Percentiles rank a stretch among this genome's conserved stretches.
These are phyloP conservation scores for Hypoxylon lienhwacheense DNA, from an alignment of 495 filamentous ascomycete genomes.

Conservation along the genomic window DNA sequence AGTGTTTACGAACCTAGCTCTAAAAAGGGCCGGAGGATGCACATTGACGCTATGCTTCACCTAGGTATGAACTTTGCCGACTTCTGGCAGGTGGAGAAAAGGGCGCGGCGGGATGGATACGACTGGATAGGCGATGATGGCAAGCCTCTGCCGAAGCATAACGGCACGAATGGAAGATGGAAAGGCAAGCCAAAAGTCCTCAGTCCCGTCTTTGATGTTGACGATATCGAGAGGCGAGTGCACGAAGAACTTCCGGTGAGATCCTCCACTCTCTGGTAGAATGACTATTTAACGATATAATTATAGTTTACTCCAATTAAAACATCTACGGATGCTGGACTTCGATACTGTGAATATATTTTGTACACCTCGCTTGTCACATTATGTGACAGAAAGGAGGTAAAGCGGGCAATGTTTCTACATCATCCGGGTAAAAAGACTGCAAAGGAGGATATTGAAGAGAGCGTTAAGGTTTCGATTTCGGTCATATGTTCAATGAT, in stretches of 20 bases:
- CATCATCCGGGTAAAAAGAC: conserved; percentile 9
- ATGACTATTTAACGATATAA: background rate
- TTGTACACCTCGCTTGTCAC: conserved; percentile 8
- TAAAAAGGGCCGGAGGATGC: background rate
- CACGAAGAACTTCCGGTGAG: conserved; percentile 7
- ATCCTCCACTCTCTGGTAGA: no score
- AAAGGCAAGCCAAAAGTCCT: conserved; percentile 5
- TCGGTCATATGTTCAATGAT: conserved; percentile 15
- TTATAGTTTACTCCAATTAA: background rate
- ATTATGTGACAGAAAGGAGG: background rate
- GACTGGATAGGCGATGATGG: conserved; percentile 16
- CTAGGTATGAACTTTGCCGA: conserved; percentile 12
- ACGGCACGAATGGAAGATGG: conserved; percentile 8
- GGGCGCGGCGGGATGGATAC: conserved; percentile 12
- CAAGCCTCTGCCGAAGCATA: conserved; percentile 5
- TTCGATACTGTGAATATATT: conserved; percentile 16
- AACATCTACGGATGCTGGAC: conserved; percentile 5
- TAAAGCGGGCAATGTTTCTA: conserved; percentile 1
- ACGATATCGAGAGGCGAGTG: background rate
- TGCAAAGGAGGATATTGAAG: conserved; percentile 1
- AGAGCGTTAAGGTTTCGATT: conserved; percentile 2
- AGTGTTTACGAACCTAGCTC: conserved; percentile 1
- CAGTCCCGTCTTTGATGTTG: conserved; percentile 6
- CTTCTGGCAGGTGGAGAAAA: conserved; percentile 12
- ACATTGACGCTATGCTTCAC: conserved; percentile 18